Evolutionary conservation across 805 yeast genomes (phyloP).

Genomic region (Wickerhamiella allomyrinae): DNA sequence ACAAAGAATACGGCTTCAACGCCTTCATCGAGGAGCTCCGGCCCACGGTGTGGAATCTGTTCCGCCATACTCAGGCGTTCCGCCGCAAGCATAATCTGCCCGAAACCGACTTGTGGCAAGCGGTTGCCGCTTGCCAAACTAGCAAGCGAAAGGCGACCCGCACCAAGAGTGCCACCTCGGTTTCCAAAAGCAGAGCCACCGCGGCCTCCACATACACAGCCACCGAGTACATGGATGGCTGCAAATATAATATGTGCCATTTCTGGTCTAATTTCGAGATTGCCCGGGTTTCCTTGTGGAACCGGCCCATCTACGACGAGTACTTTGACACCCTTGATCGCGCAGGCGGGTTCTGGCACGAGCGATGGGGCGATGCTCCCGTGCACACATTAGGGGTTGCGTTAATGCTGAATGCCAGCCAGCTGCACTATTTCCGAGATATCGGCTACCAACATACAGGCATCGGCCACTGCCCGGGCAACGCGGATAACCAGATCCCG

Average conservation of each 20-base stretch:
- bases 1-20: slow-evolving; percentile 76
- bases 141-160: not conserved
- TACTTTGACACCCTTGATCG: slow-evolving; percentile 58
- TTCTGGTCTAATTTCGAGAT: slow-evolving; percentile 93
- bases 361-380: slow-evolving; percentile 98
- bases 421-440: slow-evolving; percentile 83
- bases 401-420: slow-evolving; percentile 49
- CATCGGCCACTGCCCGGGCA: slow-evolving; percentile 70
- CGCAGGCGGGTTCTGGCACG: slow-evolving; percentile 73
- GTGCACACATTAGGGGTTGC: slow-evolving; percentile 80
- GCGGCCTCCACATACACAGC: not conserved
- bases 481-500: slow-evolving; percentile 38
- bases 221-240: slow-evolving; percentile 36
- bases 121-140: slow-evolving; percentile 21
- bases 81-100: slow-evolving; percentile 33
- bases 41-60: slow-evolving; percentile 71
- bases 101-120: slow-evolving; percentile 12
- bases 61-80: slow-evolving; percentile 53
- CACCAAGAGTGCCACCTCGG: not conserved
- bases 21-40: slow-evolving; percentile 63
- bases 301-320: slow-evolving; percentile 44
- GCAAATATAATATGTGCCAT: slow-evolving; percentile 67
- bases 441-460: slow-evolving; percentile 60
- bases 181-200: not conserved
- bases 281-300: slow-evolving; percentile 66